Conservation (phyloP, 2,329 filamentous ascomycete species). For the Ampelomyces quisqualis region DNA sequence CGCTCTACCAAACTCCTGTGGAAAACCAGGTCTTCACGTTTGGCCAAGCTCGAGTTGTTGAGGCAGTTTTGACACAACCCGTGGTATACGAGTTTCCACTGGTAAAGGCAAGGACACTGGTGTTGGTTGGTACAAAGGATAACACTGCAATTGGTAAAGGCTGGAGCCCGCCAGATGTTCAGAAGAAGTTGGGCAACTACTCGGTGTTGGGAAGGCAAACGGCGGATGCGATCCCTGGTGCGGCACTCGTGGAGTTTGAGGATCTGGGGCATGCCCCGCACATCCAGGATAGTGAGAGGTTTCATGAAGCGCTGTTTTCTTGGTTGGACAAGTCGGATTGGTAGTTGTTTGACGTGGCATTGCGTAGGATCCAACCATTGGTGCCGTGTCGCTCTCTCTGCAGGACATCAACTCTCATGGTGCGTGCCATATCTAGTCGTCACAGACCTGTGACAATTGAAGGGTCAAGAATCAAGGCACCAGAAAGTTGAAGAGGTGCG, state of each 20-base stretch:
- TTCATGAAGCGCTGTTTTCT: slow-evolving; percentile 50
- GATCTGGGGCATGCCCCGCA: slow-evolving; percentile 57
- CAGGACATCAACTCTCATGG: no score
- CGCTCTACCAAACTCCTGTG: slow-evolving; percentile 52
- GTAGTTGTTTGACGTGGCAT: no score
- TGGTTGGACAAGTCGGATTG: slow-evolving; percentile 43
- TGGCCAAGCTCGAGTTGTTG: slow-evolving; percentile 55
- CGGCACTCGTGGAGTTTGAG: slow-evolving; percentile 50
- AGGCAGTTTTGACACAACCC: slow-evolving; percentile 57
- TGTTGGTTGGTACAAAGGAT: slow-evolving; percentile 56
- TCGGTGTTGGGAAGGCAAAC: slow-evolving; percentile 52
- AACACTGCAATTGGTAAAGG: slow-evolving; percentile 58
- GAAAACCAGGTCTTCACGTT: slow-evolving; percentile 47
- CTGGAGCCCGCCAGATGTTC: slow-evolving; percentile 45
- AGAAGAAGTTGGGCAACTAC: slow-evolving; percentile 50
- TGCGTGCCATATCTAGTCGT: no score
- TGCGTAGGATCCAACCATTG: no score
- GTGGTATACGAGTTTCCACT: slow-evolving; percentile 54
- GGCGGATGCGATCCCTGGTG: slow-evolving; percentile 47
- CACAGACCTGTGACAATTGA: no score
- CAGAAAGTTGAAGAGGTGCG: no score
- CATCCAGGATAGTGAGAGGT: slow-evolving; percentile 52
- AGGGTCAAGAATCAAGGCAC: no score
- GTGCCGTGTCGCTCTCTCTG: no score
- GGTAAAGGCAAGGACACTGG: slow-evolving; percentile 50